Evolutionary conservation across 768 basidiomycete species (phyloP).

Genomic region (Cystobasidium tubakii): DNA sequence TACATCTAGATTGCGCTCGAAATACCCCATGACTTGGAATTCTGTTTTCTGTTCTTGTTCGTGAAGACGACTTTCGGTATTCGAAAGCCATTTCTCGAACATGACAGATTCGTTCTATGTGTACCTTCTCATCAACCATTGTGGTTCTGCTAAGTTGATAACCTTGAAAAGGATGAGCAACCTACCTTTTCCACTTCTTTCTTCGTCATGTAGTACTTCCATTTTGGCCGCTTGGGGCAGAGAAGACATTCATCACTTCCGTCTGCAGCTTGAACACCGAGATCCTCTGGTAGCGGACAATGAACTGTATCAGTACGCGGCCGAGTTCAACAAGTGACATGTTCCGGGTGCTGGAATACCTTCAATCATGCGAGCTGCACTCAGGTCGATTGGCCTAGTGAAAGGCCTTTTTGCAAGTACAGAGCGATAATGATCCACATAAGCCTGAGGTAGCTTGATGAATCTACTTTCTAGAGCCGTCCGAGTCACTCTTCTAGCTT

Average conservation of each 20-base stretch:
- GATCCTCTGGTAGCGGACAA: not conserved
- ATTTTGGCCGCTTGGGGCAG: conserved; percentile 31
- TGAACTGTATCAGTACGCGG: not conserved
- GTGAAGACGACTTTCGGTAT: not conserved
- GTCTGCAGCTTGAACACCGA: not conserved
- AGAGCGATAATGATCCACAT: conserved; percentile 22
- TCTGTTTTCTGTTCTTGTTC: not conserved
- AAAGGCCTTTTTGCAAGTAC: conserved; percentile 27
- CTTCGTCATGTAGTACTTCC: conserved; percentile 34
- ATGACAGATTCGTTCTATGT: conserved; percentile 28
- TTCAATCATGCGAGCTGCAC: not conserved
- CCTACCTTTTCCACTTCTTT: conserved; percentile 36
- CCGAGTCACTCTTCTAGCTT: not conserved
- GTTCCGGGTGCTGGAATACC: not conserved
- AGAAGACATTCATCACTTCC: not conserved
- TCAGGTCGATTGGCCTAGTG: conserved; percentile 6
- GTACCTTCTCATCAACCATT: not conserved
- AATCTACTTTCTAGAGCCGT: conserved; percentile 29
- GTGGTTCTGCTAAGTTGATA: no score
- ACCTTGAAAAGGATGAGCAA: not conserved
- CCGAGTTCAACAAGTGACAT: not conserved
- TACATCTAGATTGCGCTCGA: conserved; percentile 63
- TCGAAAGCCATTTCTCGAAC: conserved; percentile 34
- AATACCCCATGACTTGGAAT: conserved; percentile 29
- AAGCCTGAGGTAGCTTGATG: conserved; percentile 16